Evolutionary conservation across 129 eudicot genomes (phyloP).

Genomic region (Centella asiatica): DNA sequence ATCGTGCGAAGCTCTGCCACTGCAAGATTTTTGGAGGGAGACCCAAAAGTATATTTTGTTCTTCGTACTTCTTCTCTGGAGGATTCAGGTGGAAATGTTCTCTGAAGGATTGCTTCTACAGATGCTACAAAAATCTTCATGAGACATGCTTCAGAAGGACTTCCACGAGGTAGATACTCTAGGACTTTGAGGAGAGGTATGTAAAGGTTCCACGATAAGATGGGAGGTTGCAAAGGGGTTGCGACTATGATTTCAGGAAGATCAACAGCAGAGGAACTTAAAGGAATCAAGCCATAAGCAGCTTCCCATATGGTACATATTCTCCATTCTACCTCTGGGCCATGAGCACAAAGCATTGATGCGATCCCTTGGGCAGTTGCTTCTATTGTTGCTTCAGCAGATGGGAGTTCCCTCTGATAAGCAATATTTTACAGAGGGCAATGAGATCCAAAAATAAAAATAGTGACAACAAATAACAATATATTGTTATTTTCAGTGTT

Average conservation of each 20-base stretch:
- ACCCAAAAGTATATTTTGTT: conserved; percentile 50
- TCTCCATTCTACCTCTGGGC: conserved; percentile 99
- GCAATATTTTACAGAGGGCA: background rate
- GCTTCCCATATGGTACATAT: conserved; percentile 99
- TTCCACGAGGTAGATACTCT: conserved; percentile 97
- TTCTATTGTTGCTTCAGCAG: conserved; percentile 83
- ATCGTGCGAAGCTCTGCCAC: conserved; percentile 99
- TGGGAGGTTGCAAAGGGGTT: conserved; percentile 90
- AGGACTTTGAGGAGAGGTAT: conserved; percentile 90
- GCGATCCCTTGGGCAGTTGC: conserved; percentile 99
- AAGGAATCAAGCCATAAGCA: conserved; percentile 90
- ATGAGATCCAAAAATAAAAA: no score
- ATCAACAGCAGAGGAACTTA: conserved; percentile 83
- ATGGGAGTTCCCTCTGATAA: conserved; percentile 67
- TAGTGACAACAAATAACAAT: no score
- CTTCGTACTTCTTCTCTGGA: conserved; percentile 50
- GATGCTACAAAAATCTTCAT: conserved; percentile 97
- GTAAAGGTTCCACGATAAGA: conserved; percentile 87
- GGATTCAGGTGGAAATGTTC: conserved; percentile 83
- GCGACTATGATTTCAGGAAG: conserved; percentile 96
- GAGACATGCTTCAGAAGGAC: conserved; percentile 96
- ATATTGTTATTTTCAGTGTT: no score
- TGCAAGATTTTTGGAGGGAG: conserved; percentile 86
- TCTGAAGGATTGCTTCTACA: conserved; percentile 81
- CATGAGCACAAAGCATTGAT: conserved; percentile 94